Evolutionary conservation across 2,329 filamentous ascomycete species (phyloP), one percentile per base, ranked within the genome.

Genomic region (Aspergillus fumigatiaffinis): DNA sequence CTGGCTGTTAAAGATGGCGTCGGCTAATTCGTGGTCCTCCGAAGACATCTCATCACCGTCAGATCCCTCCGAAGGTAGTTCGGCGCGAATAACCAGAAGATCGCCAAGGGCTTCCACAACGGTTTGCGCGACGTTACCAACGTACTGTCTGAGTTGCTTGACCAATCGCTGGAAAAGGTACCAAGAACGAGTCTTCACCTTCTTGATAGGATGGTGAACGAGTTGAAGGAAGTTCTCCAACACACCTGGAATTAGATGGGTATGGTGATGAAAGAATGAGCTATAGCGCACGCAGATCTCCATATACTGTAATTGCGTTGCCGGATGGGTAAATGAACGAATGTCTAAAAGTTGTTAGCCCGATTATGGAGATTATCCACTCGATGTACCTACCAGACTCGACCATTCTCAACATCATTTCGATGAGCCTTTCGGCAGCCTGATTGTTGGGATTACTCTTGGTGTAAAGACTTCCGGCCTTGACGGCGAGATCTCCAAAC

Each of bases 321-420:
- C 91, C 1, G 94, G 93, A 71, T 97, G 94, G 17, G 88, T 86
- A 73, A 93, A 95, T 47, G 83, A 88, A 58, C 91, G 88, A 64
- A 97, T 89, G 64, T 90, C 91, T 92, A 63, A 50, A 54, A 8
- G 20, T 57, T 65, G 60, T 69, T 59, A 56, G 53, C 46, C 25
- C 14, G 25, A 35, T 51, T n/a, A 29, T 23, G 14, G 23, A 38
- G 46, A 53, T 12, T 28, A 5, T 47, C 21, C 4, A 12, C 10
- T 26, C 9, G 23, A 12, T 35, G 46, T 29, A 76, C 86, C 73
- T 80, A 92, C 90, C 88, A 63, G 91, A 96, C 72, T 94, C 88
- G 54, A 97, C 89, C 90, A 99, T 93, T 77, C 91, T 92, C 66
- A 86, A 83, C 90, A 99, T 96, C 90, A 99, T 96, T 59, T 87